These are phyloP conservation scores for Plasmodium vivax DNA, from an alignment of 169 alveolate genomes.

Conservation along the genomic window DNA sequence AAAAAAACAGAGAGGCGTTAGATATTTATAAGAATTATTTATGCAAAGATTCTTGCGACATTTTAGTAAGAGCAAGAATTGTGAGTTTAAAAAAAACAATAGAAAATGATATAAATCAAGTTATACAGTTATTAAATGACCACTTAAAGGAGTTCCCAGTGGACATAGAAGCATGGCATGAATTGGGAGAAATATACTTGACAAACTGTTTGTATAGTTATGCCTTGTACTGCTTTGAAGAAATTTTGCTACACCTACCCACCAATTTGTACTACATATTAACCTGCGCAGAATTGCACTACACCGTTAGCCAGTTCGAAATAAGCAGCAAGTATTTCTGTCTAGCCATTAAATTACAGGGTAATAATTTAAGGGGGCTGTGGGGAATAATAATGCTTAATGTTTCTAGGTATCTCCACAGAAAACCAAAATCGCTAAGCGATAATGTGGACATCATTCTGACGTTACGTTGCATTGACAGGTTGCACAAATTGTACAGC, in stretches of 20 bases:
- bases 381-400: constrained; percentile 73
- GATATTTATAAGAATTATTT: constrained; percentile 42
- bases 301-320: constrained; percentile 45
- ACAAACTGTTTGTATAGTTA: constrained; percentile 31
- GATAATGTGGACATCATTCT: constrained; percentile 50
- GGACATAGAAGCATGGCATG: constrained; percentile 78
- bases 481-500: constrained; percentile 24
- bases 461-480: constrained; percentile 36
- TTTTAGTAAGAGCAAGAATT: constrained; percentile 59
- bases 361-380: constrained; percentile 57
- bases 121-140: constrained; percentile 74
- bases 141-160: constrained; percentile 75
- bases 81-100: constrained; percentile 37
- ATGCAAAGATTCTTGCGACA: constrained; percentile 25
- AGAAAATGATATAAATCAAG: constrained; percentile 57
- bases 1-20: constrained; percentile 59
- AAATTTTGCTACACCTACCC: constrained; percentile 49
- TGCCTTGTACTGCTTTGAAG: constrained; percentile 74
- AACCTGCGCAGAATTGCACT: constrained; percentile 77
- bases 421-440: constrained; percentile 13
- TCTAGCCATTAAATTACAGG: constrained; percentile 64
- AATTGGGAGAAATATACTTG: constrained; percentile 71
- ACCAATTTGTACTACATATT: constrained; percentile 64
- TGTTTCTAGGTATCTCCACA: constrained; percentile 19
- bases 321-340: constrained; percentile 74